phyloP scores from a whole-genome alignment of 2,329 filamentous ascomycete genomes.

The Trichoderma lentiforme region DNA sequence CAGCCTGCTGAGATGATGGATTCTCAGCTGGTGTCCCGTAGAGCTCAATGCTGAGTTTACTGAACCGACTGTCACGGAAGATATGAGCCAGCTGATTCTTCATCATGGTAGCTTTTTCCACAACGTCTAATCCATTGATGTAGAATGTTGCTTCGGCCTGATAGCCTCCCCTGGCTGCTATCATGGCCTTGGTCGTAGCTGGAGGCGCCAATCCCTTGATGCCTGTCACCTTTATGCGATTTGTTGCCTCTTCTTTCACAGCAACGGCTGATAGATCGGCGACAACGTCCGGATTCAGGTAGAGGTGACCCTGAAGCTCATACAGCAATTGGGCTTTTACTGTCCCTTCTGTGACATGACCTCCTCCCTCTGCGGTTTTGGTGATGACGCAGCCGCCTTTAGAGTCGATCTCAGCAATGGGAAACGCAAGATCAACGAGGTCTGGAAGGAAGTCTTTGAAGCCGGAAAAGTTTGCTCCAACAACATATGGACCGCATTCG shows the following conservation, averaged over 20 bases:
- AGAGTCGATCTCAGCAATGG: conserved; percentile 37
- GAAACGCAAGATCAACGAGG: conserved; percentile 33
- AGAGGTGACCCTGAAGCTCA: conserved; percentile 44
- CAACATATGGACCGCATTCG: conserved; percentile 53
- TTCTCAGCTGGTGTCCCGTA: conserved; percentile 39
- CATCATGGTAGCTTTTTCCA: conserved; percentile 42
- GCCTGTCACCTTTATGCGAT: conserved; percentile 33
- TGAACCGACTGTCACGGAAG: conserved; percentile 32
- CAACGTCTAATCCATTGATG: conserved; percentile 42
- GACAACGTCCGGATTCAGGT: conserved; percentile 44
- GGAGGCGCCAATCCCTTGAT: conserved; percentile 31
- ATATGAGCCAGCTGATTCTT: conserved; percentile 35
- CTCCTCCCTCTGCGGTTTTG: conserved; percentile 33
- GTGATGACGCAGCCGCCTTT: conserved; percentile 36
- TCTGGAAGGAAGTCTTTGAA: conserved; percentile 33
- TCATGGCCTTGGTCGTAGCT: conserved; percentile 35
- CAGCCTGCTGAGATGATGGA: conserved; percentile 42
- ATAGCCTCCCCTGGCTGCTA: conserved; percentile 43
- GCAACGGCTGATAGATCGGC: conserved; percentile 36
- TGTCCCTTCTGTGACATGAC: conserved; percentile 37
- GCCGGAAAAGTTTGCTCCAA: conserved; percentile 53
- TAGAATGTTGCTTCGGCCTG: conserved; percentile 46
- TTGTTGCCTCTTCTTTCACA: conserved; percentile 43
- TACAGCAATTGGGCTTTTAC: conserved; percentile 41
- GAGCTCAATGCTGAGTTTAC: conserved; percentile 33